Base-by-base conservation (phyloP, 2,329 filamentous ascomycete genomes). In the Aspergillus felis region DNA sequence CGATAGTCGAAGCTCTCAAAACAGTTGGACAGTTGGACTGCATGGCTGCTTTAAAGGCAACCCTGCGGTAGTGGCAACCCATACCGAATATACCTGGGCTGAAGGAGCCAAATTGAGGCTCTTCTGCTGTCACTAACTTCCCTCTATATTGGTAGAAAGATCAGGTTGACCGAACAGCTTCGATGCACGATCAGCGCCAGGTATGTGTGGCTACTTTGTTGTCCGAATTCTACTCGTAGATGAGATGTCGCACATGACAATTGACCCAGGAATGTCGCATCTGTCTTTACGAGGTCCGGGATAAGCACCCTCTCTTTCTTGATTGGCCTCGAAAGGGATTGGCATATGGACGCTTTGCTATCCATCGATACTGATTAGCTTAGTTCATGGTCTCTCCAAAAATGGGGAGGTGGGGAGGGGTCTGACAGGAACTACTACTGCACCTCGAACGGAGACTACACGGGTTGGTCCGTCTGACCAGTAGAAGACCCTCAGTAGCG, bases 181-280 rank as follows among this genome's bases (percentile, higher is more conserved):
- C 24, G 22, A 47, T 24, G 44, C 22, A 47, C 20, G 20, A 47
- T 47, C 24, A 47, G 44, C 44, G 12, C 6, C 44, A 47, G 20
- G 44, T 3, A 24, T 25, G 44, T 47, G 44, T 47, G 44, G 44
- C 44, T 47, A 27, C 32, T 50, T 55, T 50, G 53, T 55, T 55
- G 53, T 46, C 47, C 48, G 8, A 50, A 29, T 47, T 29, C 41
- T 47, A 55, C 46, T 50, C 53, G 53, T 29, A 50, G 53, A 29
- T 28, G 22, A n/a, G 28, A 47, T 47, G 32, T 14, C 27, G 53
- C 53, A 50, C 29, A 47, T 55, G 53, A 55, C 32, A 27, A 25
- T 44, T 47, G 17, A 17, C 10, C 20, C 46, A 12, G 32, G 41
- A 55, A 32, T 50, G 24, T 24, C 12, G 44, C 22, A 47, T 47